These are phyloP conservation scores for Phytophthora pseudosyringae DNA, from an alignment of 352 stramenopile genomes.

Conservation along the genomic window DNA sequence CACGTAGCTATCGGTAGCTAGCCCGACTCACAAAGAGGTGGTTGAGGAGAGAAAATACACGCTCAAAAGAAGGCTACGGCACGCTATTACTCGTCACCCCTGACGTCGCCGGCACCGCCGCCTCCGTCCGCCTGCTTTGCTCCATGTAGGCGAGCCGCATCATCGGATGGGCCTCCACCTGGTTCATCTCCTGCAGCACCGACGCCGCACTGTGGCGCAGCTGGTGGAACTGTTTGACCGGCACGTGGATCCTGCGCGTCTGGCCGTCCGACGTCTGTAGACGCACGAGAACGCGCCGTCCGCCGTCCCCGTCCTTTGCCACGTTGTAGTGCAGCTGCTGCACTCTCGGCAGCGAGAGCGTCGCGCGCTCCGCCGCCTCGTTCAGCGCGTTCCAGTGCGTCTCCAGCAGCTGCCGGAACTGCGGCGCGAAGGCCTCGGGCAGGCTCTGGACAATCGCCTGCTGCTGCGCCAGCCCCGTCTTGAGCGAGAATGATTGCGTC, in stretches of 20 bases:
- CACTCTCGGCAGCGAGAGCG: slow-evolving; percentile 46
- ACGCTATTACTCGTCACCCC: background rate
- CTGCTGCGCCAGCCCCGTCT: slow-evolving; percentile 38
- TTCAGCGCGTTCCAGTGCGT: slow-evolving; percentile 40
- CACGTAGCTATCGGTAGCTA: background rate
- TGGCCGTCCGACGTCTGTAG: slow-evolving; percentile 57
- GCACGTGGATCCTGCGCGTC: slow-evolving; percentile 53
- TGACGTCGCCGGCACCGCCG: background rate
- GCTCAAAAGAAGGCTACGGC: slow-evolving; percentile 12
- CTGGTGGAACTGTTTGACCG: slow-evolving; percentile 73
- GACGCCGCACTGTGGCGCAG: slow-evolving; percentile 79
- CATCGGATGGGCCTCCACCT: slow-evolving; percentile 77
- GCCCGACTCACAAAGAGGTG: background rate
- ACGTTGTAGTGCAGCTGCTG: slow-evolving; percentile 48
- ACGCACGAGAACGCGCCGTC: slow-evolving; percentile 48
- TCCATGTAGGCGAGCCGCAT: slow-evolving; percentile 71
- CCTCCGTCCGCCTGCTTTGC: slow-evolving; percentile 15
- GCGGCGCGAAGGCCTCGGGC: slow-evolving; percentile 46
- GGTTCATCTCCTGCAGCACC: slow-evolving; percentile 79
- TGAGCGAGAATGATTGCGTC: slow-evolving; percentile 22
- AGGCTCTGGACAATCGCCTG: slow-evolving; percentile 46
- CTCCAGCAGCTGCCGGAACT: slow-evolving; percentile 51
- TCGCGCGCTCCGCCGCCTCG: slow-evolving; percentile 3
- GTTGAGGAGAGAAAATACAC: background rate
- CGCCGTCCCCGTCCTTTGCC: slow-evolving; percentile 3